Percentiles rank a stretch among this genome's conserved stretches.
Evolutionary conservation across 108 stramenopile species (phyloP).

Genomic region (Schizochytrium sp.): DNA sequence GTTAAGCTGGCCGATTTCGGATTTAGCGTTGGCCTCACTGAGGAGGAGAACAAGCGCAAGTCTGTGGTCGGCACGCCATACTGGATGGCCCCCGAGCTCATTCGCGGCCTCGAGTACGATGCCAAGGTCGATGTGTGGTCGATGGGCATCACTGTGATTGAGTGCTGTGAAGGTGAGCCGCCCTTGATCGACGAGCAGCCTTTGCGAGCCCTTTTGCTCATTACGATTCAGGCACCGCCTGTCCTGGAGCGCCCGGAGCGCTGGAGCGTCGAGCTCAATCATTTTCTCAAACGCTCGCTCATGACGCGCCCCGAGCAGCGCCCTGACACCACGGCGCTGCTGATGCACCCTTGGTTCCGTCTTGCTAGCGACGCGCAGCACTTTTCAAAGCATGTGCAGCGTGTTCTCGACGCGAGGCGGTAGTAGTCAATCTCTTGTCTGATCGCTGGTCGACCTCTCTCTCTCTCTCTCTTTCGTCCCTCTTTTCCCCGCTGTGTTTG

Average conservation of each 20-base stretch:
- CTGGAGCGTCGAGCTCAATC: conserved; percentile 44
- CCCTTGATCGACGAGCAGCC: conserved; percentile 57
- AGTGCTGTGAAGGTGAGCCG: conserved; percentile 60
- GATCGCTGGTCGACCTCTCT: no score
- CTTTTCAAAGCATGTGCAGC: background rate
- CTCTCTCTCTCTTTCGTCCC: no score
- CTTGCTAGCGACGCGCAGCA: background rate
- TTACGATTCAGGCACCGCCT: conserved; percentile 49
- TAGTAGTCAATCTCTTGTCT: no score
- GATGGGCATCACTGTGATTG: conserved; percentile 57
- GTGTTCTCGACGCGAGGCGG: background rate
- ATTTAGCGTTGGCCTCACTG: conserved; percentile 50
- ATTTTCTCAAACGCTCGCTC: conserved; percentile 46
- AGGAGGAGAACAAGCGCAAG: conserved; percentile 43
- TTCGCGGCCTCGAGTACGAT: conserved; percentile 52
- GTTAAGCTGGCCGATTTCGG: conserved; percentile 65
- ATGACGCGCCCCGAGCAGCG: conserved; percentile 34
- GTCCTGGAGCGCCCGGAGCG: conserved; percentile 31
- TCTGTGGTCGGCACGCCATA: conserved; percentile 60
- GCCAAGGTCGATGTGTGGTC: conserved; percentile 59
- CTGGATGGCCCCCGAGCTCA: conserved; percentile 66
- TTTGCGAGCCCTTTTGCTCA: conserved; percentile 53
- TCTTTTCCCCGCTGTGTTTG: no score
- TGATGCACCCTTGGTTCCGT: conserved; percentile 45
- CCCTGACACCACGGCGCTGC: conserved; percentile 47